Base-by-base conservation (phyloP, 2,329 filamentous ascomycete species). In the Hymenoscyphus fructigenus region DNA sequence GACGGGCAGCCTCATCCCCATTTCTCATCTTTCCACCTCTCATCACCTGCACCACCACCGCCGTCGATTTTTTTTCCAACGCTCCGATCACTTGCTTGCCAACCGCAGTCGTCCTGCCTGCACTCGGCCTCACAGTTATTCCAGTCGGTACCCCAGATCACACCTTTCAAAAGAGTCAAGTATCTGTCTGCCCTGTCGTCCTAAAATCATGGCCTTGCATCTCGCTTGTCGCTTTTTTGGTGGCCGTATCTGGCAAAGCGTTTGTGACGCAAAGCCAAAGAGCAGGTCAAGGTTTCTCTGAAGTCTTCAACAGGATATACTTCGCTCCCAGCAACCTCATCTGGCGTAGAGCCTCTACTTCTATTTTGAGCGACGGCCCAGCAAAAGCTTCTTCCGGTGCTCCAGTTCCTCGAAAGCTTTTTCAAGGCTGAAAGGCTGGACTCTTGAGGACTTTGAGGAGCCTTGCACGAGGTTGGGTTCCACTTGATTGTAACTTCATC, bases 71-170 rank as follows among this genome's bases (percentile, higher is more conserved):
- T 10, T 50, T 23, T 26, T 50, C 14, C 44, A 26, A 50, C 44
- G 12, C 44, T 15, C 44, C 44, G 44, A 50, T 50, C 6, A 50
- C 44, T 23, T 23, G 44, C 44, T 50, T 50, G 44, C n/a, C 20
- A 50, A 23, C 44, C 20, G 44, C 44, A 50, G 44, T 50, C 44
- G 44, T 50, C 44, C 34, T 23, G 44, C 20, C 44, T 50, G 44
- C 44, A 50, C 44, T 50, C 20, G n/a, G 44, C 44, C n/a, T 50
- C 44, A 50, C 20, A 50, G 44, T 50, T 50, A 50, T 50, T 50
- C 44, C 44, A 23, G 44, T 23, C 44, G n/a, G 44, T 20, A 26
- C 44, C 44, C 6, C 44, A 23, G 44, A 50, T 50, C 20, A 12
- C 44, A 50, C 7, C n/a, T 5, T 12, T 50, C 44, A 20, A 47